Base-by-base conservation (phyloP, 371 early-diverging fungal genomes). In the Mortierella sp. region DNA sequence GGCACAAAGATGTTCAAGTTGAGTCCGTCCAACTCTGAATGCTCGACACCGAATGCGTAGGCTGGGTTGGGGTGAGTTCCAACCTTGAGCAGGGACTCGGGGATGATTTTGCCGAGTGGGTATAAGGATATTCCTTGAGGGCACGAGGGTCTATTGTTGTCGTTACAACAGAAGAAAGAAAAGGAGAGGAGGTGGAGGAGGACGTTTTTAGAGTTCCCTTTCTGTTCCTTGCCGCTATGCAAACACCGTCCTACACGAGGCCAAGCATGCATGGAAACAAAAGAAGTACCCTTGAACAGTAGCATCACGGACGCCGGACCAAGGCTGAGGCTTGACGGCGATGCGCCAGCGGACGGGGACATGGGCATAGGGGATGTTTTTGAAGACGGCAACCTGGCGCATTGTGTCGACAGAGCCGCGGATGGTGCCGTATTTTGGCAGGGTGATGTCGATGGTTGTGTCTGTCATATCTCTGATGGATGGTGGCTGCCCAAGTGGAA, bases 1-100 rank as follows among this genome's bases (percentile, higher is more conserved):
- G 88, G 88, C 13, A 82, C 81, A 82, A 73, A 78, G 3, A 88
- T 83, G 72, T 88, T 86, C 37, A 88, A 61, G 71, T 87, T 80
- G 21, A 88, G 72, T n/a, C 84, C 61, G 11, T 81, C 34, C 2
- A 51, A 2, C 43, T 83, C 83, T 24, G 77, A 77, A 50, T 71
- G 74, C 21, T 78, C 79, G 16, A 81, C 28, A 21, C 81, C 81
- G 72, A 57, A 76, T 24, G 37, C 26, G 69, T 75, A 67, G 2
- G 72, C 48, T n/a, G 64, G 64, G 37, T 69, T 55, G 28, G 64
- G 64, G 37, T 69, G 69, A 1, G 61, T 37, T 34, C 79, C 79
- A 9, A 51, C 19, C 26, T 71, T 28, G 37, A 43, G 50, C 50
- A 69, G 2, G 4, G 71, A 43, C 37, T 69, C 57, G 0, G 78